Conservation (phyloP, 129 eudicot genomes). For the Solidago caesia region DNA sequence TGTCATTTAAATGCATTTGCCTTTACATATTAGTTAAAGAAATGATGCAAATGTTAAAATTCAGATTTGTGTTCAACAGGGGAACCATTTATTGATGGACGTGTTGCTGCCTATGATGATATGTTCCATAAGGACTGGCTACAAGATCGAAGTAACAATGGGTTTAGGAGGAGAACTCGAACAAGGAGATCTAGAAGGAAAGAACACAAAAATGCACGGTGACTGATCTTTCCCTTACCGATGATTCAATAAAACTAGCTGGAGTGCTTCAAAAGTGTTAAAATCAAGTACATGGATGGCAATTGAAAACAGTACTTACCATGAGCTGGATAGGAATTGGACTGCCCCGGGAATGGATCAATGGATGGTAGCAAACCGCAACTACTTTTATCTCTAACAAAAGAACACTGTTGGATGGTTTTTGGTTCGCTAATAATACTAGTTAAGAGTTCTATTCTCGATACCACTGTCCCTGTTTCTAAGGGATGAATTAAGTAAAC, state of each 20-base stretch:
- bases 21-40: slow-evolving; percentile 5
- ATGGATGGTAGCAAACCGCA: neutral
- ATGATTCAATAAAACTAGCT: neutral
- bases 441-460: neutral
- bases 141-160: slow-evolving; percentile 27
- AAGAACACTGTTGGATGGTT: neutral
- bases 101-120: slow-evolving; percentile 43
- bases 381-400: neutral
- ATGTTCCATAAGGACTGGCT: slow-evolving; percentile 49
- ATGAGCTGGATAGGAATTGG: neutral
- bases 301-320: neutral
- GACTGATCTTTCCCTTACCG: slow-evolving; percentile 14
- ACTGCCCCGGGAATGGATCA: neutral
- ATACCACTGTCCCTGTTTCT: neutral
- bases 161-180: slow-evolving; percentile 19
- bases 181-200: slow-evolving; percentile 38
- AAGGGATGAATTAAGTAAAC: neutral
- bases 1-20: neutral
- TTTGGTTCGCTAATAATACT: neutral
- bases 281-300: neutral
- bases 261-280: neutral
- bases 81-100: slow-evolving; percentile 50
- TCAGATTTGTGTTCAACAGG: slow-evolving; percentile 29
- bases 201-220: slow-evolving; percentile 2
- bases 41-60: neutral